Percentiles rank a stretch among this genome's conserved stretches.
Evolutionary conservation across 176 grass and related monocot species (phyloP).

Genomic region (Zoysia japonica): DNA sequence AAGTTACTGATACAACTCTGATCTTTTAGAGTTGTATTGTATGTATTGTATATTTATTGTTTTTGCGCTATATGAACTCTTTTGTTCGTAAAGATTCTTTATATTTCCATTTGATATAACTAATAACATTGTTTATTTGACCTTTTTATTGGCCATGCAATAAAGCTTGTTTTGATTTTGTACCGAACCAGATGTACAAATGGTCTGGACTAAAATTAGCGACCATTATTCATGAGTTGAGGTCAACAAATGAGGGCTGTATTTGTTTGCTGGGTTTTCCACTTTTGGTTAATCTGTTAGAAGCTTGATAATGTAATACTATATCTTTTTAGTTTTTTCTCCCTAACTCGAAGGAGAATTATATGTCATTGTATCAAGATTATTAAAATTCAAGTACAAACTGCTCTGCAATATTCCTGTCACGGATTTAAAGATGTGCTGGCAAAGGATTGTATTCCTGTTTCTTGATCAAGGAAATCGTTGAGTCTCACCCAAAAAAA

Average conservation of each 20-base stretch:
- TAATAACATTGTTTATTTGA: not conserved
- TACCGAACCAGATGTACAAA: not conserved
- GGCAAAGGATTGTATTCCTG: too few relatives aligned
- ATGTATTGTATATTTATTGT: not conserved
- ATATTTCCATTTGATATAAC: constrained; percentile 9
- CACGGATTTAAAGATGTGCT: too few relatives aligned
- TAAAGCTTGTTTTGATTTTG: not conserved
- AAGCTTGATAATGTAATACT: not conserved
- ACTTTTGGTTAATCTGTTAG: not conserved
- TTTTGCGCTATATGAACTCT: not conserved
- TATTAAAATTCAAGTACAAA: not conserved
- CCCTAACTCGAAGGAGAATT: not conserved
- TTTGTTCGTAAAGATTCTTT: not conserved
- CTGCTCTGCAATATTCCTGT: too few relatives aligned
- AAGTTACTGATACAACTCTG: constrained; percentile 24
- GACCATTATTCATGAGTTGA: not conserved
- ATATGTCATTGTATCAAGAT: not conserved
- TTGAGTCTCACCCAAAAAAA: too few relatives aligned
- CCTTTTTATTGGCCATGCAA: not conserved
- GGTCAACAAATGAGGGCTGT: not conserved
- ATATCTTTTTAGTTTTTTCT: not conserved
- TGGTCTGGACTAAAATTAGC: not conserved
- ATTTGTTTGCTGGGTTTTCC: not conserved
- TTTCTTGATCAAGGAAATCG: too few relatives aligned
- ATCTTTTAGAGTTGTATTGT: not conserved